phyloP scores from a whole-genome alignment of 2,329 filamentous ascomycete species.

The Neonectria punicea region DNA sequence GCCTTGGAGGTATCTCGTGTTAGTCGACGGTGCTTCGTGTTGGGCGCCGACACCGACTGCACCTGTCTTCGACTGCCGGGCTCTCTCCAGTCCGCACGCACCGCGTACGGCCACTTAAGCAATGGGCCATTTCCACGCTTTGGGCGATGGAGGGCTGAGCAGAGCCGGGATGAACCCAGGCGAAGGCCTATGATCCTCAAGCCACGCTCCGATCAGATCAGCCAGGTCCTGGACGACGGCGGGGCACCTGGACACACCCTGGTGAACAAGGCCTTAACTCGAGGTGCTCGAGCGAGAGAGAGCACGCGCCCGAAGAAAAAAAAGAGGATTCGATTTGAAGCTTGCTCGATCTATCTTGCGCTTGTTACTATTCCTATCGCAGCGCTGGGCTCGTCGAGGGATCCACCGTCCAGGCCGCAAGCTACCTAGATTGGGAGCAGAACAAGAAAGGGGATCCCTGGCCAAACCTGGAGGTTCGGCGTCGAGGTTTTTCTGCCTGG shows the following conservation, averaged over 20 bases:
- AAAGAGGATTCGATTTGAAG: slow-evolving; percentile 1
- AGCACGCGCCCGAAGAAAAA: background rate
- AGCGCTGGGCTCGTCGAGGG: slow-evolving; percentile 10
- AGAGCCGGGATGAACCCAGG: slow-evolving; percentile 38
- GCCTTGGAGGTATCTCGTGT: background rate
- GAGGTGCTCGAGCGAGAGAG: background rate
- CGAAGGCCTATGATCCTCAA: slow-evolving; percentile 41
- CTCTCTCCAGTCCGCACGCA: background rate
- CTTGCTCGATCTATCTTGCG: slow-evolving; percentile 1
- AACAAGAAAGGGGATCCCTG: slow-evolving; percentile 9
- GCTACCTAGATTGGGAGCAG: slow-evolving; percentile 2
- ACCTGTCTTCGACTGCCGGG: background rate
- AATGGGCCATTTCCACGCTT: background rate
- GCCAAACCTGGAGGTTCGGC: slow-evolving; percentile 4
- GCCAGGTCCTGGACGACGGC: slow-evolving; percentile 19
- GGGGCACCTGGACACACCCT: slow-evolving; percentile 9
- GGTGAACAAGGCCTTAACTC: background rate
- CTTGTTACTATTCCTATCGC: slow-evolving; percentile 30
- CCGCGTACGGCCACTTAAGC: background rate
- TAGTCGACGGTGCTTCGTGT: background rate
- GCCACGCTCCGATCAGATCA: slow-evolving; percentile 45
- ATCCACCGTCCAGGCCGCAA: slow-evolving; percentile 6
- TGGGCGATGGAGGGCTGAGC: background rate
- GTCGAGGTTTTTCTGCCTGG: slow-evolving; percentile 8
- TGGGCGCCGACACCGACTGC: slow-evolving; percentile 11